Conservation (phyloP, 768 basidiomycete genomes). For the Termitomyces bulborhizus region DNA sequence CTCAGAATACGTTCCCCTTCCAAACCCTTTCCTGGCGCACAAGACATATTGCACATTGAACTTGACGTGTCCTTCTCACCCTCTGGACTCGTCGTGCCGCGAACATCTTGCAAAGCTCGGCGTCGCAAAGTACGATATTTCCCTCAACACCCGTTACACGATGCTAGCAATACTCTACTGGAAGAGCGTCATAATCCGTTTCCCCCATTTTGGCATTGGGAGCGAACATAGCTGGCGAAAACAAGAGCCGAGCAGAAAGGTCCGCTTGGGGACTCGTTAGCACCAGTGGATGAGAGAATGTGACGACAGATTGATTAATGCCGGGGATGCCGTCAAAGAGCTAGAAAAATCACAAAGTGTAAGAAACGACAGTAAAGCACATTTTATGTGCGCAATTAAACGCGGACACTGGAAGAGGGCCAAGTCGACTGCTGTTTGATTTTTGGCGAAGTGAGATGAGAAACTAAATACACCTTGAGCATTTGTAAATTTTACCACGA, state of each 20-base stretch:
- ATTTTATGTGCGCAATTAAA: no score
- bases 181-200: constrained; percentile 4
- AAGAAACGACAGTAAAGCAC: not conserved
- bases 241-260: constrained; percentile 3
- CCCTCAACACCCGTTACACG: not conserved
- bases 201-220: constrained; percentile 1
- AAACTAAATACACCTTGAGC: no score
- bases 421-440: no score
- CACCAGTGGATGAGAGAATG: not conserved
- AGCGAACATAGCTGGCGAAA: not conserved
- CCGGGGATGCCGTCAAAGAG: not conserved
- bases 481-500: no score
- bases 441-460: no score
- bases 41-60: constrained; percentile 4
- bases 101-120: not conserved
- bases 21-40: not conserved
- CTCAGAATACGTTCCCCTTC: not conserved
- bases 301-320: not conserved
- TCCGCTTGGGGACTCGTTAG: not conserved
- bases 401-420: no score
- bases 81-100: not conserved
- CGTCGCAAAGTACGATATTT: not conserved
- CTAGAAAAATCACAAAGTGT: not conserved
- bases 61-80: not conserved
- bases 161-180: not conserved